Conservation (phyloP, 495 filamentous ascomycete species). For the Mycothermus thermophilus region DNA sequence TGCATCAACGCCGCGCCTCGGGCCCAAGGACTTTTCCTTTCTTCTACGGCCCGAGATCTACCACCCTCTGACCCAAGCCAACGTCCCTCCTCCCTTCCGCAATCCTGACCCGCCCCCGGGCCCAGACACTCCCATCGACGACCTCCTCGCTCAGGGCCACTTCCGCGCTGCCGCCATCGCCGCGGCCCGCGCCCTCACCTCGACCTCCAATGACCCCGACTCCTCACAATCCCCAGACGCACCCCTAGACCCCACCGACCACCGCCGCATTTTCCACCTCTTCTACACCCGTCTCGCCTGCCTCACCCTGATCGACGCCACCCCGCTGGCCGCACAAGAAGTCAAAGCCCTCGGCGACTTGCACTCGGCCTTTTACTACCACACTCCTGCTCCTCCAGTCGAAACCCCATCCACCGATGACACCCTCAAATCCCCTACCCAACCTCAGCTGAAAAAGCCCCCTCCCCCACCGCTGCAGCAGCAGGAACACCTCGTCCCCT, state of each 20-base stretch:
- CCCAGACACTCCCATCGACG: conserved; percentile 34
- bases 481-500: conserved; percentile 55
- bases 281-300: conserved; percentile 76
- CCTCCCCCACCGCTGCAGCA: not conserved
- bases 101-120: conserved; percentile 29
- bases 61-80: conserved; percentile 56
- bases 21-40: conserved; percentile 60
- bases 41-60: conserved; percentile 67
- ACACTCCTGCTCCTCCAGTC: not conserved
- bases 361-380: conserved; percentile 50
- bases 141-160: conserved; percentile 44
- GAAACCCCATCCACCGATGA: not conserved
- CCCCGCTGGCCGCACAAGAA: conserved; percentile 68
- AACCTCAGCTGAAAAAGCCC: not conserved
- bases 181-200: conserved; percentile 52
- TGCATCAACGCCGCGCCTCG: conserved; percentile 6
- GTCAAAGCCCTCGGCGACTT: conserved; percentile 73
- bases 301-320: conserved; percentile 55
- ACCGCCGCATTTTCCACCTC: conserved; percentile 53
- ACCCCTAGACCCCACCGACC: conserved; percentile 38
- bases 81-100: conserved; percentile 52
- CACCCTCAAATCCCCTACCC: too few species aligned
- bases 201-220: conserved; percentile 23
- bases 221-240: not conserved
- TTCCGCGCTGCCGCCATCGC: conserved; percentile 63